Conservation (phyloP, 768 basidiomycete species). For the Auriscalpium orientale region DNA sequence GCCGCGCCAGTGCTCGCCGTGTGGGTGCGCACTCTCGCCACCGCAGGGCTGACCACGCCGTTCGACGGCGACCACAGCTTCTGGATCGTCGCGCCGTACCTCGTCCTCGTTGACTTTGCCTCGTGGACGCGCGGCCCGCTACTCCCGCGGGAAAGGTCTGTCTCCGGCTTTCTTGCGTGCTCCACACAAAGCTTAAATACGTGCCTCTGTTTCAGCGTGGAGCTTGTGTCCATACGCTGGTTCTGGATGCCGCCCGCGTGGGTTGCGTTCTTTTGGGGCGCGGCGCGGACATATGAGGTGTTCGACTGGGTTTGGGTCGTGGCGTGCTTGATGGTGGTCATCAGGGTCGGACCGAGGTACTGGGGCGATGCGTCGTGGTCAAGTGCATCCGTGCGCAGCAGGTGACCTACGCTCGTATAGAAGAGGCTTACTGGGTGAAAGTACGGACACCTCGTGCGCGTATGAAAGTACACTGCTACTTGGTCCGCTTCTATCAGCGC, state of each 20-base stretch:
- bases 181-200: neutral
- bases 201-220: slow-evolving; percentile 1
- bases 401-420: neutral
- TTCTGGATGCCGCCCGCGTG: slow-evolving; percentile 40
- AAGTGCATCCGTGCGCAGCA: neutral
- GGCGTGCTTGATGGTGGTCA: slow-evolving; percentile 36
- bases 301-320: slow-evolving; percentile 53
- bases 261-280: slow-evolving; percentile 58
- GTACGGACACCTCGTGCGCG: too few relatives aligned
- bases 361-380: slow-evolving; percentile 8
- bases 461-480: too few relatives aligned
- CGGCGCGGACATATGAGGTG: slow-evolving; percentile 56
- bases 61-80: slow-evolving; percentile 80
- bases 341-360: slow-evolving; percentile 34
- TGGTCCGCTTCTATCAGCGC: too few relatives aligned
- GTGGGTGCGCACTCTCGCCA: slow-evolving; percentile 82
- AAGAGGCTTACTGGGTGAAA: too few relatives aligned
- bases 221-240: slow-evolving; percentile 42
- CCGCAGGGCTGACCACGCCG: slow-evolving; percentile 69
- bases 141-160: slow-evolving; percentile 22
- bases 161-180: neutral
- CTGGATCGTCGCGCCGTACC: slow-evolving; percentile 53
- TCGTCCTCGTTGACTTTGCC: slow-evolving; percentile 55
- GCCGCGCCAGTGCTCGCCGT: slow-evolving; percentile 73
- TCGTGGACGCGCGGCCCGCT: slow-evolving; percentile 37